Percentiles rank a stretch among this genome's conserved stretches.
Conservation (phyloP, 2,329 filamentous ascomycete genomes). For the Penicillium sp. region DNA sequence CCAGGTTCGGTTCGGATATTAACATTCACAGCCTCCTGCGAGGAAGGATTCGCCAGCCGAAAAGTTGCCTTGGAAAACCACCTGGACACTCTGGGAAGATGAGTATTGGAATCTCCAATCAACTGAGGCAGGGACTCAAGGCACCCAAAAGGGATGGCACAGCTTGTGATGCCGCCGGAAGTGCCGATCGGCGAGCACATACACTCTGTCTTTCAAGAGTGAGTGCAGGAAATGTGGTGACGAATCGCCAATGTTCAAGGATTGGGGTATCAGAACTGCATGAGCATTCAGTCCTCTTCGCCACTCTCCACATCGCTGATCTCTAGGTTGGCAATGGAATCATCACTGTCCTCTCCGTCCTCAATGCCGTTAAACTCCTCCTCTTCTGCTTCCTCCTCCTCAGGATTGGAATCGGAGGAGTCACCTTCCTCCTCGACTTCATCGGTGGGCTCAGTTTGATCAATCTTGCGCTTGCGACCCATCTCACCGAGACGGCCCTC, state of each 20-base stretch:
- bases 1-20: not conserved
- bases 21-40: conserved; percentile 1
- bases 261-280: not conserved
- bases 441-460: conserved; percentile 44
- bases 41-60: not conserved
- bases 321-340: conserved; percentile 41
- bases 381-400: conserved; percentile 26
- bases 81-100: not conserved
- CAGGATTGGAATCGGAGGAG: conserved; percentile 34
- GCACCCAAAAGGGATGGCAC: not conserved
- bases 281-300: conserved; percentile 35
- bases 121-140: not conserved
- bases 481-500: conserved; percentile 81
- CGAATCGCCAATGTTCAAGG: conserved; percentile 1
- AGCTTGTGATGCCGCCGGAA: conserved; percentile 8
- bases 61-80: not conserved
- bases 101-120: not conserved
- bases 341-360: conserved; percentile 38
- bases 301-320: conserved; percentile 41
- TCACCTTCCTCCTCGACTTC: conserved; percentile 15
- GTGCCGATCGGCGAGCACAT: conserved; percentile 1
- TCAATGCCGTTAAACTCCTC: conserved; percentile 36
- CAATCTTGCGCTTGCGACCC: conserved; percentile 68
- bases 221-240: conserved; percentile 1
- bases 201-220: conserved; percentile 7